A percentile compares a stretch with the other conserved stretches of the same genome.
Conservation (phyloP, 2,329 filamentous ascomycete species). For the Didymella lethalis region DNA sequence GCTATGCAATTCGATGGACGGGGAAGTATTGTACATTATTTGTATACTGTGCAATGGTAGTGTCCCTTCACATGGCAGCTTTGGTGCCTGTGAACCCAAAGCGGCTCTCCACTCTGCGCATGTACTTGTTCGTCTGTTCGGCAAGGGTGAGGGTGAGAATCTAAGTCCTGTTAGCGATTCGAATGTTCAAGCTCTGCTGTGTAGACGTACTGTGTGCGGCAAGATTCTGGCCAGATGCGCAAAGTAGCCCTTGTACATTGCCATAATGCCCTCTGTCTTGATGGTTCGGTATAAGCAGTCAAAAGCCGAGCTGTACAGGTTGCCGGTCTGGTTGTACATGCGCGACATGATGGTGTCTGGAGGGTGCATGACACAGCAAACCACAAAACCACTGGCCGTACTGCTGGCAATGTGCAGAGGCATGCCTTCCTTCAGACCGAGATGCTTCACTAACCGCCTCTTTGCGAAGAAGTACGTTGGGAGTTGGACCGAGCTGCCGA, state of each 20-base stretch:
- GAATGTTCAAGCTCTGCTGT: neutral
- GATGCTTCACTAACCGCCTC: constrained; percentile 78
- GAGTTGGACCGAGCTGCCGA: constrained; percentile 93
- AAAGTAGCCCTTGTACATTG: constrained; percentile 97
- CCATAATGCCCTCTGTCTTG: constrained; percentile 86
- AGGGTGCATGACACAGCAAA: constrained; percentile 97
- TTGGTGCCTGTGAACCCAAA: constrained; percentile 52
- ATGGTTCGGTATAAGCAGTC: constrained; percentile 93
- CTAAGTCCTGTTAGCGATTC: constrained; percentile 48
- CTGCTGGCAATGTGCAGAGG: constrained; percentile 89
- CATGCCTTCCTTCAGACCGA: constrained; percentile 90
- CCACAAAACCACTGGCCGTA: constrained; percentile 89
- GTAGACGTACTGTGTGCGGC: constrained; percentile 76
- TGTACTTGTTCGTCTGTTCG: constrained; percentile 95
- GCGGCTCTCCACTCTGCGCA: constrained; percentile 77
- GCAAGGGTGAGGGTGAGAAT: constrained; percentile 91
- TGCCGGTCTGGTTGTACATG: constrained; percentile 98
- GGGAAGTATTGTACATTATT: constrained; percentile 11
- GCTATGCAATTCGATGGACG: constrained; percentile 11
- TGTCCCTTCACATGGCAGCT: constrained; percentile 4
- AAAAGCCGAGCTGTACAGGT: constrained; percentile 91
- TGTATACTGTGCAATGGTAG: constrained; percentile 7
- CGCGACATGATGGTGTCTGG: constrained; percentile 99
- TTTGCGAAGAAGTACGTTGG: constrained; percentile 99
- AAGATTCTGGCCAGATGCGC: constrained; percentile 93